phyloP scores from a whole-genome alignment of 2,329 filamentous ascomycete species.

The Aspergillus brasiliensis region DNA sequence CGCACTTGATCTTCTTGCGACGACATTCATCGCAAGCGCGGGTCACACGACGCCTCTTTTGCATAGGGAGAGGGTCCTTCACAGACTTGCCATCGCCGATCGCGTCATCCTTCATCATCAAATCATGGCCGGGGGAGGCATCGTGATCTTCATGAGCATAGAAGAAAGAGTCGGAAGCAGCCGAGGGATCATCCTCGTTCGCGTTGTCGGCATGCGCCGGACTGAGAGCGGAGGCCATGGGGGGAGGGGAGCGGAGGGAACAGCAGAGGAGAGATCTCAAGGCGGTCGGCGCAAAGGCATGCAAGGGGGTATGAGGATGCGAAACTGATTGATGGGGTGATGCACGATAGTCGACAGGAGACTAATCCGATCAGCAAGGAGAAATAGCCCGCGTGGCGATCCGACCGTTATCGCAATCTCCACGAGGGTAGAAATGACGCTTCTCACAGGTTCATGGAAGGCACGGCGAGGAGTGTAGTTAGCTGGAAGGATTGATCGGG shows the following conservation, averaged over 20 bases:
- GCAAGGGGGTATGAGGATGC: slow-evolving; percentile 15
- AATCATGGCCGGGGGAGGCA: slow-evolving; percentile 19
- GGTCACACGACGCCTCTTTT: slow-evolving; percentile 77
- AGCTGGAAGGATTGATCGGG: background rate
- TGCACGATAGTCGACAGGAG: slow-evolving; percentile 13
- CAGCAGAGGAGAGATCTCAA: slow-evolving; percentile 11
- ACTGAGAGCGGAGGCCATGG: slow-evolving; percentile 30
- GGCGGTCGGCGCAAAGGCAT: slow-evolving; percentile 20
- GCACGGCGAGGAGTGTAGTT: background rate
- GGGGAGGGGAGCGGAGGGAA: slow-evolving; percentile 14
- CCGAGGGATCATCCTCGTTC: slow-evolving; percentile 33
- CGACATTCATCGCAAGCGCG: slow-evolving; percentile 81
- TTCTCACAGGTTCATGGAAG: slow-evolving; percentile 25
- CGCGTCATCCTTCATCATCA: slow-evolving; percentile 21
- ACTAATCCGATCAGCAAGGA: slow-evolving; percentile 14
- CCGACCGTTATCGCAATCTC: slow-evolving; percentile 22
- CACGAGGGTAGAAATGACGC: slow-evolving; percentile 24
- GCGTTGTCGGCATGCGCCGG: slow-evolving; percentile 26
- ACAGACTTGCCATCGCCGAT: slow-evolving; percentile 28
- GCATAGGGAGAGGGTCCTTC: slow-evolving; percentile 56
- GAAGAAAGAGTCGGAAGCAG: slow-evolving; percentile 21
- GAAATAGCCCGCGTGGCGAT: slow-evolving; percentile 22
- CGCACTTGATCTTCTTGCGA: slow-evolving; percentile 85
- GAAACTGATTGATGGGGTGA: slow-evolving; percentile 5
- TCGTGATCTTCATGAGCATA: slow-evolving; percentile 25